Conservation (phyloP, 805 yeast species). For the Pichia cabralensis region DNA sequence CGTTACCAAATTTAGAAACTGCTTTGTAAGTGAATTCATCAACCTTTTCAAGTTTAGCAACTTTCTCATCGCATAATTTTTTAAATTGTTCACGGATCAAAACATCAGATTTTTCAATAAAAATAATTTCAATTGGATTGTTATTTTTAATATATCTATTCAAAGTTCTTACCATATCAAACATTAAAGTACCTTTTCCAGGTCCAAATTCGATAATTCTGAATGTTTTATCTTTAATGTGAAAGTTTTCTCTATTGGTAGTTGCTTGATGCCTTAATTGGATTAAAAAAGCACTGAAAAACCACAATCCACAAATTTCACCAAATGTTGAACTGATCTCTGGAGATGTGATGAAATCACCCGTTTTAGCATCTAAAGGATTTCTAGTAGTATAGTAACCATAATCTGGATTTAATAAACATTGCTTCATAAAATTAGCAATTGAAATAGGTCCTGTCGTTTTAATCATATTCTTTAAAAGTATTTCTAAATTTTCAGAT, state of each 20-base stretch:
- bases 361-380: slow-evolving; percentile 41
- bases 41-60: slow-evolving; percentile 10
- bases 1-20: slow-evolving; percentile 40
- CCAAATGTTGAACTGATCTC: slow-evolving; percentile 85
- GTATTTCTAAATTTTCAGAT: slow-evolving; percentile 13
- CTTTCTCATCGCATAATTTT: slow-evolving; percentile 32
- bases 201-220: slow-evolving; percentile 75
- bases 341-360: slow-evolving; percentile 80
- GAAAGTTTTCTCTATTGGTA: slow-evolving; percentile 12
- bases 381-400: slow-evolving; percentile 76
- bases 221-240: slow-evolving; percentile 24
- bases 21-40: slow-evolving; percentile 30
- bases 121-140: slow-evolving; percentile 34
- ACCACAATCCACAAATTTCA: slow-evolving; percentile 74
- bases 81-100: slow-evolving; percentile 48
- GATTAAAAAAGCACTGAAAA: slow-evolving; percentile 42
- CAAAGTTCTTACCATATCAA: slow-evolving; percentile 46
- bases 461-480: slow-evolving; percentile 40
- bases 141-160: slow-evolving; percentile 28
- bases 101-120: slow-evolving; percentile 67
- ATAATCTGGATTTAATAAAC: slow-evolving; percentile 63
- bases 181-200: slow-evolving; percentile 72
- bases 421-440: slow-evolving; percentile 69
- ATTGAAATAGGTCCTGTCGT: slow-evolving; percentile 72
- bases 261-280: slow-evolving; percentile 39